Evolutionary conservation across 202 grass and related monocot genomes (phyloP).

Genomic region (Schoenoplectus tabernaemontani): DNA sequence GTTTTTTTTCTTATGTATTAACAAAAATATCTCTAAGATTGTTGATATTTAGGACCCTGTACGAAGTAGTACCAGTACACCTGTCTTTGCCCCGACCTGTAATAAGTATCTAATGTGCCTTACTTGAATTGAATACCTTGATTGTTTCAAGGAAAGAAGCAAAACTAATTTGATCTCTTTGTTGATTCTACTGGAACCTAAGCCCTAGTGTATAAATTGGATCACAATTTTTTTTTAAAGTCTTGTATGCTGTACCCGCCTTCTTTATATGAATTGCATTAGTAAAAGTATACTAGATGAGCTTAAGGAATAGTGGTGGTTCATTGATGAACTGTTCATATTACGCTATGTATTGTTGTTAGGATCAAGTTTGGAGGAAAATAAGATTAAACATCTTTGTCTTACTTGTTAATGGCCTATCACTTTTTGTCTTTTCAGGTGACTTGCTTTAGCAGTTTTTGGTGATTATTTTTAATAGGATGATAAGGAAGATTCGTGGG

Average conservation of each 20-base stretch:
- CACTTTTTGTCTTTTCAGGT: conserved; percentile 41
- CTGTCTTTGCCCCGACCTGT: not conserved
- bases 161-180: not conserved
- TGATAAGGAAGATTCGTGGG: conserved; percentile 78
- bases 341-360: conserved; percentile 83
- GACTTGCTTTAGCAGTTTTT: conserved; percentile 95
- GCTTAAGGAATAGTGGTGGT: conserved; percentile 71
- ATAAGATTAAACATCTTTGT: not conserved
- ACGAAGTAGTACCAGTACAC: not conserved
- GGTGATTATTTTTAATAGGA: conserved; percentile 71
- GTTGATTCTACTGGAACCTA: not conserved
- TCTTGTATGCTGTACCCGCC: conserved; percentile 6
- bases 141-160: not conserved
- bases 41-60: not conserved
- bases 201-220: not conserved
- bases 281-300: conserved; percentile 71
- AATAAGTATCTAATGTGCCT: not conserved
- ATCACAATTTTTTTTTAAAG: too few relatives aligned
- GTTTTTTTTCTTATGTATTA: not conserved
- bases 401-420: conserved; percentile 12
- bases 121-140: not conserved
- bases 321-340: conserved; percentile 58
- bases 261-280: conserved; percentile 60
- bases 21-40: conserved; percentile 6
- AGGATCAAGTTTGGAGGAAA: conserved; percentile 55